These are phyloP conservation scores for Linnemannia hyalina DNA, from an alignment of 192 early-diverging fungal genomes.

Conservation along the genomic window DNA sequence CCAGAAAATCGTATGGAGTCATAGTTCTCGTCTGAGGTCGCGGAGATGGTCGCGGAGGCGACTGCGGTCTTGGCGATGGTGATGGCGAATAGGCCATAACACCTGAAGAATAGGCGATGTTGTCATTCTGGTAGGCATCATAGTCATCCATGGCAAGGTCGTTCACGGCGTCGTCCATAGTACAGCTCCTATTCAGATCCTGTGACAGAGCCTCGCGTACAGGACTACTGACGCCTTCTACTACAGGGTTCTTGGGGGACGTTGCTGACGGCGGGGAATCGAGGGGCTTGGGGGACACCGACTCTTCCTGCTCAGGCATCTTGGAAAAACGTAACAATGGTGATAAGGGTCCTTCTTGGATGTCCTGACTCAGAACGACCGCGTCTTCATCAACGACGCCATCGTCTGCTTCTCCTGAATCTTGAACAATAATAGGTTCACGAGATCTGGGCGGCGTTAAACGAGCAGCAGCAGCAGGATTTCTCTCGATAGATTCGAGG, in stretches of 20 bases:
- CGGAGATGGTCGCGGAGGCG: background rate
- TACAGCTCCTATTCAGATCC: background rate
- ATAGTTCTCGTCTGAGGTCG: background rate
- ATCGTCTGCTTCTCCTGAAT: background rate
- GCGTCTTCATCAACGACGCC: background rate
- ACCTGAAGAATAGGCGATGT: background rate
- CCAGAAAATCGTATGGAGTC: background rate
- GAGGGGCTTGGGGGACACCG: background rate
- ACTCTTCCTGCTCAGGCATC: background rate
- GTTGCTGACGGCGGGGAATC: no score
- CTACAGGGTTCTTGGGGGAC: background rate
- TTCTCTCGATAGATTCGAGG: slow-evolving; percentile 19
- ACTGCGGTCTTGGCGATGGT: background rate
- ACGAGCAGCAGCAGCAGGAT: slow-evolving; percentile 15
- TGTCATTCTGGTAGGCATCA: background rate
- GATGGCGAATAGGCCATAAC: background rate
- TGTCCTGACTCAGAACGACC: background rate
- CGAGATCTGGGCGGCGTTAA: background rate
- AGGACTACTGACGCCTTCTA: background rate
- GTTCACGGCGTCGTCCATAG: background rate
- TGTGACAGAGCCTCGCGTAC: background rate
- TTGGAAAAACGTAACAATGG: slow-evolving; percentile 31
- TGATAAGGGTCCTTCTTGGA: slow-evolving; percentile 16
- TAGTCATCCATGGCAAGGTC: background rate
- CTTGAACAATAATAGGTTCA: background rate